These are phyloP conservation scores for Pestalotiopsis sp. DNA, from an alignment of 2,329 filamentous ascomycete species.

Conservation along the genomic window DNA sequence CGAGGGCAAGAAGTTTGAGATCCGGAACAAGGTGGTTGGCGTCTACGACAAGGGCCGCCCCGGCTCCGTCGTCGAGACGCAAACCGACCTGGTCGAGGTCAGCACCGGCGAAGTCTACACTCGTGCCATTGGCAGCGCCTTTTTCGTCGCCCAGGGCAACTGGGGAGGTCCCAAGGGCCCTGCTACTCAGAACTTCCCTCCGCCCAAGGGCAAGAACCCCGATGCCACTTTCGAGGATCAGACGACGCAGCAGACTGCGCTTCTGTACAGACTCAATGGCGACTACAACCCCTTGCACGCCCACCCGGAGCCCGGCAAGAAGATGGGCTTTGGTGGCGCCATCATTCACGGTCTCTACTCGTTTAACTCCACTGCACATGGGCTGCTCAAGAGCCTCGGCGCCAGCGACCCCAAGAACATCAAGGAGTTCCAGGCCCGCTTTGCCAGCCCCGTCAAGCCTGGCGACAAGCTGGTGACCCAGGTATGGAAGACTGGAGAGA, in stretches of 20 bases:
- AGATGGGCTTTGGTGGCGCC: constrained; percentile 88
- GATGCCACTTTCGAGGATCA: constrained; percentile 73
- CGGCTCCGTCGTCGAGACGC: constrained; percentile 79
- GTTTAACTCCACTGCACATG: constrained; percentile 80
- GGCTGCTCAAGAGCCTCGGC: constrained; percentile 72
- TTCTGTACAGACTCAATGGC: constrained; percentile 83
- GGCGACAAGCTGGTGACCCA: constrained; percentile 81
- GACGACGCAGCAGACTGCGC: constrained; percentile 71
- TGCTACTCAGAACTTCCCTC: constrained; percentile 75
- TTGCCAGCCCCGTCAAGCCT: constrained; percentile 81
- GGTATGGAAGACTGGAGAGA: constrained; percentile 77
- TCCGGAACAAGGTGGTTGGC: constrained; percentile 76
- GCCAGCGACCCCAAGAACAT: constrained; percentile 79
- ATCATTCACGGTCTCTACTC: constrained; percentile 91
- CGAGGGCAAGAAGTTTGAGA: constrained; percentile 73
- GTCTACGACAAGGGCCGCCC: constrained; percentile 90
- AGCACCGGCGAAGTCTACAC: constrained; percentile 71
- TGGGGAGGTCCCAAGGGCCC: constrained; percentile 94
- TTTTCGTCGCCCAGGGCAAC: constrained; percentile 77
- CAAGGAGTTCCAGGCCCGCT: constrained; percentile 86
- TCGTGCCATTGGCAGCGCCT: constrained; percentile 69
- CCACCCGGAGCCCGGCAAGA: constrained; percentile 78
- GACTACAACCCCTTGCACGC: constrained; percentile 95
- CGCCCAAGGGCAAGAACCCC: constrained; percentile 71
- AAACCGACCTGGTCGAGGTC: constrained; percentile 75